These are phyloP conservation scores for Agaricus blazei DNA, from an alignment of 768 basidiomycete species.

Conservation along the genomic window DNA sequence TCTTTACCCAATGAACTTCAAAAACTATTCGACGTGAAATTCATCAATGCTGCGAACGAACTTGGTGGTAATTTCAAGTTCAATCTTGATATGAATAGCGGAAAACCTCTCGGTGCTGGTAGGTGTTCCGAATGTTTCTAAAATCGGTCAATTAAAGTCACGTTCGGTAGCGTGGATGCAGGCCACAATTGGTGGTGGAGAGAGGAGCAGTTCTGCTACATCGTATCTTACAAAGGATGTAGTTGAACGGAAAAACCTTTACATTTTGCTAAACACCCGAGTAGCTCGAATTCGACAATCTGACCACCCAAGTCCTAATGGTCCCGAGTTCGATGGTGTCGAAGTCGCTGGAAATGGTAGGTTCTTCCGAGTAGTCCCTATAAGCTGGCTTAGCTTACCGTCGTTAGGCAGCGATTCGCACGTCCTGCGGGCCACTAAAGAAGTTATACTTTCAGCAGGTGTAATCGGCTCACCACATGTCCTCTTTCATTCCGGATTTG, in stretches of 20 bases:
- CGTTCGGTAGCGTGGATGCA: conserved; percentile 8
- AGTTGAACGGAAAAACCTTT: conserved; percentile 20
- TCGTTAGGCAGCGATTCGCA: too few relatives aligned
- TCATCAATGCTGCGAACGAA: conserved; percentile 15
- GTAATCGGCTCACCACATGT: conserved; percentile 51
- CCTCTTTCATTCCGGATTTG: conserved; percentile 63
- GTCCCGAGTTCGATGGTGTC: too few relatives aligned
- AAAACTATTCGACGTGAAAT: conserved; percentile 14
- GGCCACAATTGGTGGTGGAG: conserved; percentile 9
- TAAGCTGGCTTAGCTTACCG: too few relatives aligned
- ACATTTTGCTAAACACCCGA: conserved; percentile 23
- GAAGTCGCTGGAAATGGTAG: too few relatives aligned
- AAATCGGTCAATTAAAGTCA: not conserved
- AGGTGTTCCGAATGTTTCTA: not conserved
- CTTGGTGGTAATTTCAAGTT: conserved; percentile 8
- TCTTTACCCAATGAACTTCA: conserved; percentile 14
- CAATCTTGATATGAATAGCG: conserved; percentile 11
- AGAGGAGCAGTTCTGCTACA: conserved; percentile 11
- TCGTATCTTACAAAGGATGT: conserved; percentile 15
- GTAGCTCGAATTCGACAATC: conserved; percentile 3
- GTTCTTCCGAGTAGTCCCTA: too few relatives aligned
- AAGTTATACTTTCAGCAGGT: conserved; percentile 49
- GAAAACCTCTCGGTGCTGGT: conserved; percentile 10
- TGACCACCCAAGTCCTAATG: conserved; percentile 4
- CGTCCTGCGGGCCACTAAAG: too few relatives aligned